Evolutionary conservation across 345 rosid species (phyloP), one percentile per base, ranked within the genome.

Genomic region (Aquilaria yunnanensis): DNA sequence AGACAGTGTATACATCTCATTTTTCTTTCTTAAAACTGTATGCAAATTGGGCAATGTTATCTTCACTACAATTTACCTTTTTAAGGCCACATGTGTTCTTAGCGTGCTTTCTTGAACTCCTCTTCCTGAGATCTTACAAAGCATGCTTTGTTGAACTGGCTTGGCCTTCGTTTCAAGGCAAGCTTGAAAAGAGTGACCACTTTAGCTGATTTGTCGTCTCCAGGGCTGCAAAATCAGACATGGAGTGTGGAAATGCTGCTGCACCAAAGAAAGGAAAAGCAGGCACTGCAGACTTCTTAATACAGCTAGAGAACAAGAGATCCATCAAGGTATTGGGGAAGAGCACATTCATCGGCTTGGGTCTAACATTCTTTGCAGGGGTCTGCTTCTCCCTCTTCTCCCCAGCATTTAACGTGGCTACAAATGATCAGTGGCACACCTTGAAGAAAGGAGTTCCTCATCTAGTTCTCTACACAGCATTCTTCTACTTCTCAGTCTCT

Each of bases 351-450:
- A 70, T 85, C 23, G 92, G 92, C 50, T 71, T 92, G 14, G 62
- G 62, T 32, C 72, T 85, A 63, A 81, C 88, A 10, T 81, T 88
- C 80, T 86, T 82, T 61, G 92, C 94, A 10, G 94, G 96, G 6
- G 37, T 80, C 50, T 87, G 89, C 77, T 82, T 89, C 71, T 89
- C 95, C 47, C 77, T 92, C n/a, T 87, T 85, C 82, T 87, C 96
- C 14, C 98, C 96, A 3, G 90, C 96, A 53, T 81, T 92, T 64
- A 92, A 87, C 81, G 76, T 89, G 73, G 90, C 98, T 0, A 82
- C 92, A 63, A 92, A 89, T 41, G 95, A 92, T 77, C 93, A 92
- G 61, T 89, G 90, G 89, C 71, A 83, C 63, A 72, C 95, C 6
- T 76, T 92, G 74, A 78, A 83, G 56, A 41, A 79, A 66, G 92